These are phyloP conservation scores for Mycena citricolor DNA, from an alignment of 1,284 basidiomycete genomes.

Conservation along the genomic window DNA sequence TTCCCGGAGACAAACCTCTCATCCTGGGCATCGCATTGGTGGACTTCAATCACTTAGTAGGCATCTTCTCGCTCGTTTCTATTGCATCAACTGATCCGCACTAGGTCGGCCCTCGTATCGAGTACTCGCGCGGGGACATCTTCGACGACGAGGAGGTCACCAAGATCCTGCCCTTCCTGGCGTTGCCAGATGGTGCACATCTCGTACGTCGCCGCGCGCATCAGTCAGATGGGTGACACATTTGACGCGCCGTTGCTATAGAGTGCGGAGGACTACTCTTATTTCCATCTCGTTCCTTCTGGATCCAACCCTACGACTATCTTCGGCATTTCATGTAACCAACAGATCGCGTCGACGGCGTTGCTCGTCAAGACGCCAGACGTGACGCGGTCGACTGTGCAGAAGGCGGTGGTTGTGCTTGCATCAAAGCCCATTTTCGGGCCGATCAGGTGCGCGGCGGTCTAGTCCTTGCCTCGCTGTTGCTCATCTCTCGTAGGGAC, in stretches of 20 bases:
- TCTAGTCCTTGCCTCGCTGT: constrained; percentile 13
- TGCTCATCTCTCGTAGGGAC: constrained; percentile 51
- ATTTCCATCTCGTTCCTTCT: constrained; percentile 84
- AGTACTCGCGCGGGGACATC: constrained; percentile 72
- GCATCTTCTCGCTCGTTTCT: constrained; percentile 26
- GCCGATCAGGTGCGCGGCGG: constrained; percentile 63
- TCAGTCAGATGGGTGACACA: constrained; percentile 7
- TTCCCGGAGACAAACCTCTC: constrained; percentile 56
- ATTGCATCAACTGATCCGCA: constrained; percentile 5
- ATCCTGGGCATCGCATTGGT: constrained; percentile 84
- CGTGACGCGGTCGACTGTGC: constrained; percentile 94
- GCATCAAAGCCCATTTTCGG: constrained; percentile 90
- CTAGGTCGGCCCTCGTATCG: constrained; percentile 88
- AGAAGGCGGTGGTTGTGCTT: constrained; percentile 96
- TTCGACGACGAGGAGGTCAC: constrained; percentile 80
- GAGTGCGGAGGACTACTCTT: constrained; percentile 95
- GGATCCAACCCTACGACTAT: constrained; percentile 75
- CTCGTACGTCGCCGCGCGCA: constrained; percentile 55
- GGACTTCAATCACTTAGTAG: constrained; percentile 88
- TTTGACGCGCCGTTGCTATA: constrained; percentile 32
- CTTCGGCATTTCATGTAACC: constrained; percentile 97
- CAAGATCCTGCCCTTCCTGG: constrained; percentile 92
- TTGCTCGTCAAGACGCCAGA: constrained; percentile 84
- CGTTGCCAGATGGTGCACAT: constrained; percentile 96
- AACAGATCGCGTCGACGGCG: constrained; percentile 84